A percentile compares a stretch with the other conserved stretches of the same genome.
phyloP scores from a whole-genome alignment of 73 alveolate species.

The Paramecium bursaria region DNA sequence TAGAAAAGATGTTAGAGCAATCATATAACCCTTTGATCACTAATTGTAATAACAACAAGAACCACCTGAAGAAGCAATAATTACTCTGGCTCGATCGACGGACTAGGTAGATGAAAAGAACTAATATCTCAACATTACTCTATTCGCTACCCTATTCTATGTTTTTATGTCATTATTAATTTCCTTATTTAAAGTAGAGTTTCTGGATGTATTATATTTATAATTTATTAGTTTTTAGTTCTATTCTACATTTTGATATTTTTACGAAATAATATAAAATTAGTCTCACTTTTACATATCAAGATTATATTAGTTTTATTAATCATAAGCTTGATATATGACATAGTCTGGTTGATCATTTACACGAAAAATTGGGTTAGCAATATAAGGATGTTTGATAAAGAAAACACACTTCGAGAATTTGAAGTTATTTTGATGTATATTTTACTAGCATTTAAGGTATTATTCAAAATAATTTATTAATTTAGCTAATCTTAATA shows the following conservation, averaged over 20 bases:
- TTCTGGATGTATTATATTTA: constrained; percentile 24
- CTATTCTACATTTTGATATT: too few relatives aligned
- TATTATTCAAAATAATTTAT: too few relatives aligned
- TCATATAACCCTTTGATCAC: constrained; percentile 30
- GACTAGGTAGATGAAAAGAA: not conserved
- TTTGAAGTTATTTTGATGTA: too few relatives aligned
- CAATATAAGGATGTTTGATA: too few relatives aligned
- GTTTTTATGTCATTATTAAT: not conserved
- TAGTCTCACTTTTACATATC: constrained; percentile 41
- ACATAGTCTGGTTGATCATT: constrained; percentile 12
- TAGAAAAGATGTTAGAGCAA: not conserved
- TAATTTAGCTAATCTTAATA: too few relatives aligned
- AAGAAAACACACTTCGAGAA: too few relatives aligned
- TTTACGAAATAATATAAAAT: too few relatives aligned
- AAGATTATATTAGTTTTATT: constrained; percentile 25
- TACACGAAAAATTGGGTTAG: not conserved
- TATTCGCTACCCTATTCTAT: not conserved
- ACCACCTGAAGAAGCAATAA: too few relatives aligned
- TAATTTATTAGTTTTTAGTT: too few relatives aligned
- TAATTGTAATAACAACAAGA: not conserved
- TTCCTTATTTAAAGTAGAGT: not conserved
- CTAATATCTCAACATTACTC: not conserved
- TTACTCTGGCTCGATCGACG: too few relatives aligned
- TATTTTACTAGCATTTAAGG: too few relatives aligned
- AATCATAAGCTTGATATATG: not conserved